A percentile compares a stretch with the other conserved stretches of the same genome.
These are phyloP conservation scores for Calocera cornea DNA, from an alignment of 768 basidiomycete species.

Conservation along the genomic window DNA sequence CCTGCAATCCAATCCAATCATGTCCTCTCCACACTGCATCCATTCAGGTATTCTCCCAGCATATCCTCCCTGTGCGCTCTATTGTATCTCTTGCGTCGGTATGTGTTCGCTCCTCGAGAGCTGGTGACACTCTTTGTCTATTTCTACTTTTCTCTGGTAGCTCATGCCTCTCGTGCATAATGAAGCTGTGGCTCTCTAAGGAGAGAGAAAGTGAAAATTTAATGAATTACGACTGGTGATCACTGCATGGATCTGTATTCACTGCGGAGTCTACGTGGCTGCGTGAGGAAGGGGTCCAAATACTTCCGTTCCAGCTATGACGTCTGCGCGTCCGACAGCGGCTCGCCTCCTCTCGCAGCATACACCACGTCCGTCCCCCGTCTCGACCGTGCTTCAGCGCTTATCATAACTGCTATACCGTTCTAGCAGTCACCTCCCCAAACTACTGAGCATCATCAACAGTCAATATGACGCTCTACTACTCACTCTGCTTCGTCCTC, in stretches of 20 bases:
- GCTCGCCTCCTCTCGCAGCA: no score
- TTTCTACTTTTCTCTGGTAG: neutral
- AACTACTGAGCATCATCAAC: neutral
- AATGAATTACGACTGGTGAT: neutral
- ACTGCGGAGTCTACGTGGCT: neutral
- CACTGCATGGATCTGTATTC: neutral
- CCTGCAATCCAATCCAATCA: neutral
- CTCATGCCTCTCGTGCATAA: neutral
- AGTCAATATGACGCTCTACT: conserved; percentile 21
- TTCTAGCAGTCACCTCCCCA: neutral
- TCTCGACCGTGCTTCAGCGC: neutral
- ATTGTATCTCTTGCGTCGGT: neutral
- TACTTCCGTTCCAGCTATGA: neutral
- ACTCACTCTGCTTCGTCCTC: conserved; percentile 66
- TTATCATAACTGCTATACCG: neutral
- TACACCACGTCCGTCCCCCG: neutral
- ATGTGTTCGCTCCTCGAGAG: neutral
- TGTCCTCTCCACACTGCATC: neutral
- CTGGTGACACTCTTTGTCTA: neutral
- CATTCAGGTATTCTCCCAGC: neutral
- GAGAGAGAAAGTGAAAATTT: neutral
- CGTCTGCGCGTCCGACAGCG: neutral
- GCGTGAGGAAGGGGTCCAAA: neutral
- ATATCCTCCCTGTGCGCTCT: neutral
- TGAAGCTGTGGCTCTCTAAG: conserved; percentile 1